Percentiles rank a stretch among this genome's conserved stretches.
These are phyloP conservation scores for Biscogniauxia mediterranea DNA, from an alignment of 2,329 filamentous ascomycete species.

Conservation along the genomic window DNA sequence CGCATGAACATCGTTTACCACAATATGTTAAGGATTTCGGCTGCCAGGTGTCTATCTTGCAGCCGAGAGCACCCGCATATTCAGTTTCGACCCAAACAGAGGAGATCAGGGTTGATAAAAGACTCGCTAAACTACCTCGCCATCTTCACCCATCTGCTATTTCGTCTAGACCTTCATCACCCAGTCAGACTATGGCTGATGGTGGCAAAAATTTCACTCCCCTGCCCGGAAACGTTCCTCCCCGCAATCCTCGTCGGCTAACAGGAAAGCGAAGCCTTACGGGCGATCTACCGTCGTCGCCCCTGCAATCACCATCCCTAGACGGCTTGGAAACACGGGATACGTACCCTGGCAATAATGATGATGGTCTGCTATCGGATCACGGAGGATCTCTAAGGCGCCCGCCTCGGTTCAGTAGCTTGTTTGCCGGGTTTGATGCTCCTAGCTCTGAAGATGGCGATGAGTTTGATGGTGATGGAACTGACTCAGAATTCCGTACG, in stretches of 20 bases:
- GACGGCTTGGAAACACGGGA: constrained; percentile 51
- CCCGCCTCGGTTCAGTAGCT: constrained; percentile 74
- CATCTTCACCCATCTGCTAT: constrained; percentile 80
- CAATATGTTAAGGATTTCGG: constrained; percentile 80
- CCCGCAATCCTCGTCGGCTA: constrained; percentile 59
- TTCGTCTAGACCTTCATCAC: constrained; percentile 58
- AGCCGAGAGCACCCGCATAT: constrained; percentile 47
- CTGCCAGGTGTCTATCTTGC: constrained; percentile 69
- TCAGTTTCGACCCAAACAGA: constrained; percentile 76
- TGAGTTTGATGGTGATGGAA: constrained; percentile 62
- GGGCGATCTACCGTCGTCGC: constrained; percentile 50
- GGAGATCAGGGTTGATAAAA: constrained; percentile 79
- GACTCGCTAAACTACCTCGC: constrained; percentile 69
- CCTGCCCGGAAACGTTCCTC: constrained; percentile 53
- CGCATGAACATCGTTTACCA: constrained; percentile 70
- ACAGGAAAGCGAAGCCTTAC: constrained; percentile 43
- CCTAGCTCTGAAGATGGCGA: constrained; percentile 66
- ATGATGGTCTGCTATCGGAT: constrained; percentile 69
- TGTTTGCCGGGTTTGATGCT: constrained; percentile 83
- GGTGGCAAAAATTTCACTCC: constrained; percentile 47
- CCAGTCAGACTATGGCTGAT: constrained; percentile 38
- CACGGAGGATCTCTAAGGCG: constrained; percentile 61
- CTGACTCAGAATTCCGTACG: constrained; percentile 66
- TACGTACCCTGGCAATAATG: constrained; percentile 75
- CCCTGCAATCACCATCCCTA: constrained; percentile 33